Evolutionary conservation across 164 flowering plant species (phyloP), one percentile per base, ranked within the genome.

Genomic region (Platanus orientalis): DNA sequence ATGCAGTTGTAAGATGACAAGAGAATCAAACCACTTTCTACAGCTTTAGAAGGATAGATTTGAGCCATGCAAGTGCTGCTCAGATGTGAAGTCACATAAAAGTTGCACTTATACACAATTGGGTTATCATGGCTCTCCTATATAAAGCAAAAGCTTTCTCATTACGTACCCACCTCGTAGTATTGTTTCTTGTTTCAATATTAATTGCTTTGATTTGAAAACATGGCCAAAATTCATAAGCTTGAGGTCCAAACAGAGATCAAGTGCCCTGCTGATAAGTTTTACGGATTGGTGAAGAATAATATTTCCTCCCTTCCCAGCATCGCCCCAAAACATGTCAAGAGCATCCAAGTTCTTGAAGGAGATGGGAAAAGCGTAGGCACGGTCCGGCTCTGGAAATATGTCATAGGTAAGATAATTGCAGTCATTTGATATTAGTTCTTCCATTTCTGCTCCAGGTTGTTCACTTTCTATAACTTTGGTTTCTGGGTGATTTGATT

Each of bases 351-450:
- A 61, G 60, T 72, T 13, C 58, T 76, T 27, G 68, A 76, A 64
- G 79, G 79, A 27, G 74, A 76, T 58, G 74, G 76, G 4, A 61
- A 25, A 56, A 69, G 59, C 14, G 47, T 67, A 12, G 71, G 71
- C 50, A 56, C 57, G 30, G 57, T 71, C 32, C 44, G 70, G 56
- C 64, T 53, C 32, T 67, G 71, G 75, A 67, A 61, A 16, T 62
- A 58, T 34, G 64, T 45, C n/a, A 14, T 67, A 17, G 71, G 75
- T 67, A 63, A 40, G 28, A 19, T 1, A 12, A 6, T 17, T 19
- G 16, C 52, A 16, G 24, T 29, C 5, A 2, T 21, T 27, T 28
- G 36, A 54, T 54, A 13, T 28, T 13, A n/a, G 32, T 13, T 57
- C 4, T 9, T 3, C 19, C 20, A 7, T 20, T 45, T 44, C 6